Conservation (phyloP, 108 stramenopile species). For the Conticribra guillardii region DNA sequence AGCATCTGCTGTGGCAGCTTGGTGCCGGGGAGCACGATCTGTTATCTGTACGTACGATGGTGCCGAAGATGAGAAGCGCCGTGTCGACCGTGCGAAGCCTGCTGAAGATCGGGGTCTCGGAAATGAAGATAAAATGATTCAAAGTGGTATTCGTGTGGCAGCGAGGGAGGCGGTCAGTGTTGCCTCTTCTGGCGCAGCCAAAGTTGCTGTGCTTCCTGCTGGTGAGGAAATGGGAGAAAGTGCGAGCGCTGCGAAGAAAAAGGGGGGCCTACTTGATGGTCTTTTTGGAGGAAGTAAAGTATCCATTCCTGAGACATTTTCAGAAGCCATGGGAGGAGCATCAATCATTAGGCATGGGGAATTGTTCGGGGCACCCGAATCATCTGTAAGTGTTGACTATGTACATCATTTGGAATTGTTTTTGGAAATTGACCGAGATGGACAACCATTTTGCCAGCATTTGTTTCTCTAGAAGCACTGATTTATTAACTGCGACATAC, state of each 20-base stretch:
- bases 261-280: conserved; percentile 40
- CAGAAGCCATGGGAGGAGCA: conserved; percentile 33
- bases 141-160: conserved; percentile 62
- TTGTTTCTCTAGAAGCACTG: too few relatives aligned
- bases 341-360: conserved; percentile 68
- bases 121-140: conserved; percentile 34
- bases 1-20: conserved; percentile 52
- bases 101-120: conserved; percentile 26
- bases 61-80: conserved; percentile 24
- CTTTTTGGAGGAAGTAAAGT: conserved; percentile 45
- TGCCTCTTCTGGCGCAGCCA: conserved; percentile 29
- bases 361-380: conserved; percentile 80
- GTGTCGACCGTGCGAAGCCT: conserved; percentile 10
- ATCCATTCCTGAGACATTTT: conserved; percentile 53
- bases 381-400: conserved; percentile 62
- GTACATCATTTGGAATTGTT: background rate
- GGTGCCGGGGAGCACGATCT: conserved; percentile 59
- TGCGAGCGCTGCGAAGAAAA: conserved; percentile 12
- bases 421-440: too few relatives aligned
- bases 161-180: conserved; percentile 48
- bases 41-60: conserved; percentile 72
- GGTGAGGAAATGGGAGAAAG: conserved; percentile 52
- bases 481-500: too few relatives aligned
- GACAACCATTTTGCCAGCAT: too few relatives aligned
- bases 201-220: conserved; percentile 58